Evolutionary conservation across 2,329 filamentous ascomycete genomes (phyloP).

Genomic region (Pseudogymnoascus sp.): DNA sequence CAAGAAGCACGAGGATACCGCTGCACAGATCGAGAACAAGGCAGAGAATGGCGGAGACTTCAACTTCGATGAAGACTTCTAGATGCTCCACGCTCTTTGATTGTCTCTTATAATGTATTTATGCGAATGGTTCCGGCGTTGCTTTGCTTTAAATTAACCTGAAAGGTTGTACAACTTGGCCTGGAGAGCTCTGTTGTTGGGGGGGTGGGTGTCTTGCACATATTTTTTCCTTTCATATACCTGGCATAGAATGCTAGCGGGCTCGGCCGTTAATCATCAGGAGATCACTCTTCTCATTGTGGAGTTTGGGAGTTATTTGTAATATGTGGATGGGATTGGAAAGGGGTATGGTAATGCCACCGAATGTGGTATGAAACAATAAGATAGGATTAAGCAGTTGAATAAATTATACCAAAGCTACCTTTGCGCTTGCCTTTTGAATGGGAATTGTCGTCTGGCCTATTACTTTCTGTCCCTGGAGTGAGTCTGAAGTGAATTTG

Average conservation of each 20-base stretch:
- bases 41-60: conserved; percentile 68
- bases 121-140: conserved; percentile 8
- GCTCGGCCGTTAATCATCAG: conserved; percentile 6
- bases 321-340: conserved; percentile 3
- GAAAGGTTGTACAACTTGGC: conserved; percentile 9
- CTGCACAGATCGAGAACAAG: conserved; percentile 42
- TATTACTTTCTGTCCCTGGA: not conserved
- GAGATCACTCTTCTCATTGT: conserved; percentile 6
- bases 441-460: not conserved
- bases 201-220: not conserved
- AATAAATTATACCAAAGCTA: not conserved
- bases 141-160: conserved; percentile 6
- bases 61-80: conserved; percentile 95
- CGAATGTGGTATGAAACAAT: conserved; percentile 3
- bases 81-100: conserved; percentile 35
- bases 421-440: not conserved
- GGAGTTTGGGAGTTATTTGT: conserved; percentile 7
- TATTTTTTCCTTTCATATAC: conserved; percentile 1
- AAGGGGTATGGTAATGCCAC: conserved; percentile 4
- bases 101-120: not conserved
- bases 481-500: not conserved
- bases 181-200: not conserved
- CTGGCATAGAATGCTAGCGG: conserved; percentile 6
- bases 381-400: not conserved
- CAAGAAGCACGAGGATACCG: conserved; percentile 52